Conservation (phyloP, 495 filamentous ascomycete genomes). For the Penicillium canescens region DNA sequence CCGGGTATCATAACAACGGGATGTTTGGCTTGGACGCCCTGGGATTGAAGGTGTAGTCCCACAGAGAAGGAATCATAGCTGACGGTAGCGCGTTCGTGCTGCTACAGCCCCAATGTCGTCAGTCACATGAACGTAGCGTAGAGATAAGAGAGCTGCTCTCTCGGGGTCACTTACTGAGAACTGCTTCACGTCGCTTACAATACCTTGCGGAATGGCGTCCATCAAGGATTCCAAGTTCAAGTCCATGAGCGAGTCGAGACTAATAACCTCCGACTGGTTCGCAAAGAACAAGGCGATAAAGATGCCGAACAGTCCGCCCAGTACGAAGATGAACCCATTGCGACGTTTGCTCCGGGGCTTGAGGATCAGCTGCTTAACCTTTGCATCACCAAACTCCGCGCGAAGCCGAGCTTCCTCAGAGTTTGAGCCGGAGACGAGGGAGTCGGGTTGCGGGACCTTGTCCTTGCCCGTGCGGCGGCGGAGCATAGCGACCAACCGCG, state of each 20-base stretch:
- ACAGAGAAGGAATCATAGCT: constrained; percentile 92
- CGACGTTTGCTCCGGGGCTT: constrained; percentile 64
- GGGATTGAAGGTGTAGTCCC: constrained; percentile 75
- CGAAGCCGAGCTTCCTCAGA: constrained; percentile 26
- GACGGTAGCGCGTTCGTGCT: constrained; percentile 82
- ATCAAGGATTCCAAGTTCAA: constrained; percentile 81
- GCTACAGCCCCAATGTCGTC: constrained; percentile 38
- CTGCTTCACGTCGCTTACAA: constrained; percentile 80
- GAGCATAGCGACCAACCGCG: constrained; percentile 34
- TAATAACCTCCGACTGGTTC: constrained; percentile 78
- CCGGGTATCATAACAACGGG: constrained; percentile 97
- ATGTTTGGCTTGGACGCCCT: constrained; percentile 80
- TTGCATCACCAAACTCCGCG: constrained; percentile 22
- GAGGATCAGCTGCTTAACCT: constrained; percentile 44
- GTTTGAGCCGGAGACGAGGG: constrained; percentile 9
- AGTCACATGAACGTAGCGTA: constrained; percentile 1
- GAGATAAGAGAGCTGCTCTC: not conserved
- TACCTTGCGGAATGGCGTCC: constrained; percentile 78
- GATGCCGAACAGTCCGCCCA: constrained; percentile 84
- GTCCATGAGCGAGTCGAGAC: constrained; percentile 75
- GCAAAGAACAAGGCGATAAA: constrained; percentile 82
- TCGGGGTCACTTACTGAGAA: constrained; percentile 60
- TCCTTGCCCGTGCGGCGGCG: constrained; percentile 45
- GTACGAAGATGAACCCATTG: constrained; percentile 74
- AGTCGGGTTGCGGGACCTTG: constrained; percentile 23